phyloP scores from a whole-genome alignment of 495 filamentous ascomycete genomes.

The Penicillium maclennaniae region DNA sequence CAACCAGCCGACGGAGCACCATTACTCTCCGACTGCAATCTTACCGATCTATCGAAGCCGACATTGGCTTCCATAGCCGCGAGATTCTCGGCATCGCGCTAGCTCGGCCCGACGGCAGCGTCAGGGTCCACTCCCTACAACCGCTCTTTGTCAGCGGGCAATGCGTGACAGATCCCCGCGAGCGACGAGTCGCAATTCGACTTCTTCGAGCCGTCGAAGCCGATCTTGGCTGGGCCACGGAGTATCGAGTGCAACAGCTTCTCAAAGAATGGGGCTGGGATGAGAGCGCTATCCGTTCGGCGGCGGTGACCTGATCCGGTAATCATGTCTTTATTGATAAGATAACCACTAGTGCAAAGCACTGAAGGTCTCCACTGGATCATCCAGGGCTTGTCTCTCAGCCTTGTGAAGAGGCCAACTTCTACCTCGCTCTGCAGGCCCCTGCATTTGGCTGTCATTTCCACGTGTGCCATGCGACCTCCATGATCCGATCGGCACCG shows the following conservation, averaged over 20 bases:
- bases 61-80: slow-evolving; percentile 54
- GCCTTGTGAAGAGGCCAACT: neutral
- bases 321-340: neutral
- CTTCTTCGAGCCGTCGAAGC: slow-evolving; percentile 54
- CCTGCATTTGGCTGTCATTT: neutral
- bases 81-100: slow-evolving; percentile 57
- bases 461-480: neutral
- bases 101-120: slow-evolving; percentile 50
- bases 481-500: neutral
- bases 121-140: slow-evolving; percentile 57
- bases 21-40: slow-evolving; percentile 49
- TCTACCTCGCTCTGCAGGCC: neutral
- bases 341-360: neutral
- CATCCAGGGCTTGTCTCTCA: neutral
- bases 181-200: slow-evolving; percentile 48
- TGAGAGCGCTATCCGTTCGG: slow-evolving; percentile 17
- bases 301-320: slow-evolving; percentile 8
- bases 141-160: slow-evolving; percentile 61
- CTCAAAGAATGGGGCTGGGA: slow-evolving; percentile 55
- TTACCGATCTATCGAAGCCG: slow-evolving; percentile 50
- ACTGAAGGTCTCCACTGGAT: neutral
- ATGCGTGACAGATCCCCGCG: slow-evolving; percentile 48
- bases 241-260: slow-evolving; percentile 56
- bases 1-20: slow-evolving; percentile 47
- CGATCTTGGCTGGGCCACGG: slow-evolving; percentile 61